phyloP scores from a whole-genome alignment of 257 asterid species.

The Craterostigma plantagineum region DNA sequence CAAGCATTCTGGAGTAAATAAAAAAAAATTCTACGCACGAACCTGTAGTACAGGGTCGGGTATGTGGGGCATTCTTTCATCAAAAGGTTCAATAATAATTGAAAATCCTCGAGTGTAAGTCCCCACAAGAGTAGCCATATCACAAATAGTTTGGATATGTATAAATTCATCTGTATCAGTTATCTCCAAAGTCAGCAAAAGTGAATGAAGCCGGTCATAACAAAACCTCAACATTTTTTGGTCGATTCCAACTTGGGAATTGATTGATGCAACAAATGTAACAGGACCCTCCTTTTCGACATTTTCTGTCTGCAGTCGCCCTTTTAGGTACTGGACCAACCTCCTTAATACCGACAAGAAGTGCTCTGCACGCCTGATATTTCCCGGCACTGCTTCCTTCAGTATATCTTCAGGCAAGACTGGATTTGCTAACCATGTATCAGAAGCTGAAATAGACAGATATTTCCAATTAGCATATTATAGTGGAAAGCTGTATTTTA shows the following conservation, averaged over 20 bases:
- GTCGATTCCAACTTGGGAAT: constrained; percentile 83
- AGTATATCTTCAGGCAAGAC: constrained; percentile 79
- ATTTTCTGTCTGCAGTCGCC: constrained; percentile 57
- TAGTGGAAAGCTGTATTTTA: constrained; percentile 6
- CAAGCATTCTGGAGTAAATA: background rate
- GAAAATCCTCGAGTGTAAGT: constrained; percentile 90
- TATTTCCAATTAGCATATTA: constrained; percentile 7
- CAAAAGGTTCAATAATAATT: constrained; percentile 82
- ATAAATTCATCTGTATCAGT: constrained; percentile 88
- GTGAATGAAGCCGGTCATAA: constrained; percentile 91
- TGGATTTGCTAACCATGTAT: constrained; percentile 83
- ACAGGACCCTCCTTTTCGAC: constrained; percentile 98
- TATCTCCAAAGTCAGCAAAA: constrained; percentile 86
- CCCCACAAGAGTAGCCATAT: constrained; percentile 93
- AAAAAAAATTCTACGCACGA: constrained; percentile 2
- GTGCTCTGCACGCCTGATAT: constrained; percentile 92
- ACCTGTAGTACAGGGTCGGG: constrained; percentile 99
- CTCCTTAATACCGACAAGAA: constrained; percentile 83
- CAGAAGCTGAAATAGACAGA: constrained; percentile 32
- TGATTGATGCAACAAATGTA: constrained; percentile 77
- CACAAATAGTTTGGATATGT: constrained; percentile 83
- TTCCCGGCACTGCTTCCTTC: constrained; percentile 97
- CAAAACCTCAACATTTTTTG: constrained; percentile 83
- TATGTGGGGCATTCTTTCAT: constrained; percentile 94
- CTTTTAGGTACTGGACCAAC: constrained; percentile 70